Percentiles rank a stretch among this genome's conserved stretches.
Evolutionary conservation across 495 filamentous ascomycete species (phyloP).

Genomic region (Achaetomiella virescens): DNA sequence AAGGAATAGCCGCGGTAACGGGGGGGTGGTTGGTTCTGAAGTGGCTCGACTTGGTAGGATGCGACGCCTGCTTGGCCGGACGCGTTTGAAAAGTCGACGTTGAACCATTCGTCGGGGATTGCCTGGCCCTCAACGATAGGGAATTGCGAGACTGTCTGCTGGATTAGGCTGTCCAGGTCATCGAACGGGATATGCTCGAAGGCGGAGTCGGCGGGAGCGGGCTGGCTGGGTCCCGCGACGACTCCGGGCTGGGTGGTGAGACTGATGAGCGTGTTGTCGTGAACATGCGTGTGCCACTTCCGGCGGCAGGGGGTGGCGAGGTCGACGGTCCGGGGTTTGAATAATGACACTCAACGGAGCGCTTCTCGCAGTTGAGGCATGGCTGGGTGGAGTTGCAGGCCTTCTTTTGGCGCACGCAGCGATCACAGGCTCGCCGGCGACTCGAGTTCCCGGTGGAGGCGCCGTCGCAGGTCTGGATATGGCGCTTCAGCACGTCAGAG

Average conservation of each 20-base stretch:
- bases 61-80: background rate
- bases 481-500: conserved; percentile 29
- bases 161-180: conserved; percentile 19
- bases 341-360: conserved; percentile 22
- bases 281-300: background rate
- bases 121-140: conserved; percentile 11
- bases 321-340: conserved; percentile 5
- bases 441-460: conserved; percentile 9
- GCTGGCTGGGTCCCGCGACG: background rate
- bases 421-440: conserved; percentile 27
- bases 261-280: background rate
- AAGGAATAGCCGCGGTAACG: conserved; percentile 22
- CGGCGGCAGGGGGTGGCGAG: background rate
- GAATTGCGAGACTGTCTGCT: conserved; percentile 18
- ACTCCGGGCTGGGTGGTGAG: background rate
- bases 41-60: conserved; percentile 1
- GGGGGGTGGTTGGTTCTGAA: background rate
- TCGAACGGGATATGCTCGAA: conserved; percentile 13
- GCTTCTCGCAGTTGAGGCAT: conserved; percentile 26
- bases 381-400: conserved; percentile 28
- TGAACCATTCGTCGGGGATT: conserved; percentile 18
- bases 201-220: background rate
- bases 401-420: conserved; percentile 31
- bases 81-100: background rate
- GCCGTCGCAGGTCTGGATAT: conserved; percentile 29